A percentile compares a stretch with the other conserved stretches of the same genome.
phyloP scores from a whole-genome alignment of 2,329 filamentous ascomycete species.

The Aspergillus candidus region DNA sequence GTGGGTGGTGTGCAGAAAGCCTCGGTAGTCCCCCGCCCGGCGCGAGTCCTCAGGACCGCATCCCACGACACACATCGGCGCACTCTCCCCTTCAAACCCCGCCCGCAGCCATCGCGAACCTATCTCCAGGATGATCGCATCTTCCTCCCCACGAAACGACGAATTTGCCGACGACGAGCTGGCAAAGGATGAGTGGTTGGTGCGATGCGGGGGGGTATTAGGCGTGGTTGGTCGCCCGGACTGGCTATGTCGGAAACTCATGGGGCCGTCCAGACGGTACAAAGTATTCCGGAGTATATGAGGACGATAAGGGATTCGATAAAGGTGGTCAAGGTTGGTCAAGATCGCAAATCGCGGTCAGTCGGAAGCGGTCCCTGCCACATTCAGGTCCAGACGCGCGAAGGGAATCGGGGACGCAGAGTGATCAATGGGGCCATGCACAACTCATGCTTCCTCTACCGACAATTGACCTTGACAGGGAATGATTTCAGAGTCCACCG shows the following conservation, averaged over 20 bases:
- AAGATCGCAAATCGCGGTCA: no score
- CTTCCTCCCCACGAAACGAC: constrained; percentile 67
- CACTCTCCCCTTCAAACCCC: constrained; percentile 79
- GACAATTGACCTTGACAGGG: no score
- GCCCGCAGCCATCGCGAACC: constrained; percentile 71
- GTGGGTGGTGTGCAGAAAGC: constrained; percentile 55
- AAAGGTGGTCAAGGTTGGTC: neutral
- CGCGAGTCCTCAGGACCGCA: constrained; percentile 72
- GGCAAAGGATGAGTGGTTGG: constrained; percentile 47
- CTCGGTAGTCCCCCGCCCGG: constrained; percentile 73
- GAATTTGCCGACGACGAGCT: constrained; percentile 54
- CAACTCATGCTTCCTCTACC: no score
- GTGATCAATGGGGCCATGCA: no score
- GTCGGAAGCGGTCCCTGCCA: no score
- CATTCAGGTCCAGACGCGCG: no score
- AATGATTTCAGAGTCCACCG: no score
- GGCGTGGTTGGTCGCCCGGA: constrained; percentile 43
- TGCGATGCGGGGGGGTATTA: constrained; percentile 52
- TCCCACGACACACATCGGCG: constrained; percentile 63
- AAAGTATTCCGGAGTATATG: no score
- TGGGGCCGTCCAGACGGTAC: constrained; percentile 7
- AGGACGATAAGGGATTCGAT: no score
- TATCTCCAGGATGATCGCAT: constrained; percentile 74
- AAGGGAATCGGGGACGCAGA: no score
- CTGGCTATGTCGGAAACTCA: constrained; percentile 27